Evolutionary conservation across 495 filamentous ascomycete species (phyloP).

Genomic region (Neurospora tetraspora): DNA sequence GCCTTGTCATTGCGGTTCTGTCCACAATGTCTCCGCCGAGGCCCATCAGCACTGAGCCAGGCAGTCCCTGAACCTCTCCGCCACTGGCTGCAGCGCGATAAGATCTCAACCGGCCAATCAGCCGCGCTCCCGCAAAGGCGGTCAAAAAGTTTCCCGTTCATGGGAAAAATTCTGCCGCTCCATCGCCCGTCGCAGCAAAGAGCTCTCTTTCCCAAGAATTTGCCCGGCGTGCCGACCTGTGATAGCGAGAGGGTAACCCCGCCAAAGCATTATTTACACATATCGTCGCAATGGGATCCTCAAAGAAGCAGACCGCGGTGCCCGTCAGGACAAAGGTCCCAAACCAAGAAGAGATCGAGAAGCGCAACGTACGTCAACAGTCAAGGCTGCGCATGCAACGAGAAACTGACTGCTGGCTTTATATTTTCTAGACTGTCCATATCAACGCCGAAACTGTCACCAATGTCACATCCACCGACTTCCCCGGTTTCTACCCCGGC

Average conservation of each 20-base stretch:
- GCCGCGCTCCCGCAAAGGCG: slow-evolving; percentile 10
- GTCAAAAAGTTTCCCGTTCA: slow-evolving; percentile 18
- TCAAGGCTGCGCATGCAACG: neutral
- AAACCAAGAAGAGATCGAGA: slow-evolving; percentile 28
- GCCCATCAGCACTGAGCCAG: neutral
- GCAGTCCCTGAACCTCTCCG: neutral
- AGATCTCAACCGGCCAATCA: neutral
- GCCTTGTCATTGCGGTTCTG: neutral
- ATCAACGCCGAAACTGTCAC: slow-evolving; percentile 83
- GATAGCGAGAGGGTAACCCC: slow-evolving; percentile 6
- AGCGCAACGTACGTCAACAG: slow-evolving; percentile 27
- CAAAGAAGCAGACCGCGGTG: neutral
- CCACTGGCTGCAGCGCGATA: neutral
- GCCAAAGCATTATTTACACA: slow-evolving; percentile 3
- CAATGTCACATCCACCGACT: slow-evolving; percentile 79
- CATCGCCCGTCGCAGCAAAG: neutral
- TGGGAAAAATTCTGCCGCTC: slow-evolving; percentile 24
- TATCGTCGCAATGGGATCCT: neutral
- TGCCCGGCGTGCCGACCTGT: slow-evolving; percentile 4
- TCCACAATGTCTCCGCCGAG: neutral
- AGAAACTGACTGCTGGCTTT: slow-evolving; percentile 1
- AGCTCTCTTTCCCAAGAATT: slow-evolving; percentile 10
- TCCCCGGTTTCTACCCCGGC: slow-evolving; percentile 79
- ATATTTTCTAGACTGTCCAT: slow-evolving; percentile 58
- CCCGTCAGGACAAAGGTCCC: slow-evolving; percentile 17